Evolutionary conservation across 1,139 yeast species (phyloP).

Genomic region (Keqinozyma sinolaborantium): DNA sequence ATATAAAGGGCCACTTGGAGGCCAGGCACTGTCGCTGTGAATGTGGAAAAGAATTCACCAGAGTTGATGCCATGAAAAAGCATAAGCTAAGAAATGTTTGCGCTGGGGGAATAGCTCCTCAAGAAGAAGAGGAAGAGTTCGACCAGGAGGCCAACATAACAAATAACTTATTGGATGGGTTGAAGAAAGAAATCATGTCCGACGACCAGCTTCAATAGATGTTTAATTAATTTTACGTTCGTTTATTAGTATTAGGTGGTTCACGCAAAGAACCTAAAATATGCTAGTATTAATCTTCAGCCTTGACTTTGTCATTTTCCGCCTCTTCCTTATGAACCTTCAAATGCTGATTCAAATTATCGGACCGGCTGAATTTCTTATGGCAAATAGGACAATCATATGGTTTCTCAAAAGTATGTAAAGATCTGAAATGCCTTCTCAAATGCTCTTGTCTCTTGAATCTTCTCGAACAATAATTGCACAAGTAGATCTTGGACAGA

Average conservation of each 20-base stretch:
- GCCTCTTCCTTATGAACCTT: conserved; percentile 58
- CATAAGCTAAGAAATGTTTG: conserved; percentile 82
- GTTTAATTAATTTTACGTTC: conserved; percentile 1
- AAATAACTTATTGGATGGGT: neutral
- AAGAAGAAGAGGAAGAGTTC: conserved; percentile 5
- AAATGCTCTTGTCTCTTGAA: conserved; percentile 80
- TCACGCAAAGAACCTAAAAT: no score
- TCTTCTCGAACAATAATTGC: conserved; percentile 53
- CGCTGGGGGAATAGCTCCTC: conserved; percentile 47
- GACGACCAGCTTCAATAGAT: neutral
- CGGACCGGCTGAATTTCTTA: conserved; percentile 72
- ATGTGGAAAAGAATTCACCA: conserved; percentile 88
- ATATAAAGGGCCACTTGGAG: conserved; percentile 81
- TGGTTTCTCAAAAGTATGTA: conserved; percentile 75
- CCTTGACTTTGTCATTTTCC: conserved; percentile 5
- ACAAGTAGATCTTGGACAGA: conserved; percentile 37
- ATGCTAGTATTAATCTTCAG: no score
- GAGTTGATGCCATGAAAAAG: conserved; percentile 83
- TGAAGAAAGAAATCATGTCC: neutral
- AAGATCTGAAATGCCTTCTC: conserved; percentile 70
- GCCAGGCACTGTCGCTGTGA: conserved; percentile 70
- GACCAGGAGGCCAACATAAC: neutral
- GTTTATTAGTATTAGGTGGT: neutral
- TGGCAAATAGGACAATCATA: conserved; percentile 67
- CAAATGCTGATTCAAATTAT: conserved; percentile 72